Evolutionary conservation across 257 asterid species (phyloP), one percentile per base, ranked within the genome.

Genomic region (Capsicum baccatum): DNA sequence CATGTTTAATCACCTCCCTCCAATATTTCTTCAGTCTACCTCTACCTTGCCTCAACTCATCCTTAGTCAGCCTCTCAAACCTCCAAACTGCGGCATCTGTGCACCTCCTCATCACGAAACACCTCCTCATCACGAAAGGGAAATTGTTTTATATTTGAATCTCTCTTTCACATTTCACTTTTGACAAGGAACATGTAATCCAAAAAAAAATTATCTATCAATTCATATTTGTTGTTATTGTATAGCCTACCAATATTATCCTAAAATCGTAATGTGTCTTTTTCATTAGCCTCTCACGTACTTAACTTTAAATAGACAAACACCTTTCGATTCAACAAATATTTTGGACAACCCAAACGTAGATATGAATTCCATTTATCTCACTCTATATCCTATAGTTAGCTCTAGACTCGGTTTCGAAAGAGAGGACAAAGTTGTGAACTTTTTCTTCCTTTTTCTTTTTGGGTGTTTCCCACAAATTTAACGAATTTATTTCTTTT

Each of bases 361-460:
- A 64, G 71, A 64, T 64, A 64, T 64, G 44, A 64, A 33, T 64
- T 64, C 37, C 44, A 64, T 26, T 6, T 64, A 26, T 64, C 33
- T 64, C 69, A 63, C 69, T 63, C 21, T 21, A 21, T 21, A 26
- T 21, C 70, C 70, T 21, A 39, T 15, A 63, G 42, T 63, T 64
- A 64, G 44, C 17, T 26, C 1, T 64, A 26, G 17, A 64, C 44
- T 64, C 1, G 17, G 44, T 64, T 64, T 11, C 70, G 9, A 64
- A 64, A 33, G 44, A 64, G 44, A 64, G 44, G 71, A 64, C 71
- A 64, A 64, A 26, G 13, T 64, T 12, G 71, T 64, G 71, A 64
- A 12, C 47, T 64, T 33, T 64, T 12, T 12, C 71, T 64, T 64
- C 71, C 44, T 64, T 64, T 26, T 55, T 54, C 58, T 11, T 64